Conservation (phyloP, 2,329 filamentous ascomycete genomes). For the Xylariaceae sp. region DNA sequence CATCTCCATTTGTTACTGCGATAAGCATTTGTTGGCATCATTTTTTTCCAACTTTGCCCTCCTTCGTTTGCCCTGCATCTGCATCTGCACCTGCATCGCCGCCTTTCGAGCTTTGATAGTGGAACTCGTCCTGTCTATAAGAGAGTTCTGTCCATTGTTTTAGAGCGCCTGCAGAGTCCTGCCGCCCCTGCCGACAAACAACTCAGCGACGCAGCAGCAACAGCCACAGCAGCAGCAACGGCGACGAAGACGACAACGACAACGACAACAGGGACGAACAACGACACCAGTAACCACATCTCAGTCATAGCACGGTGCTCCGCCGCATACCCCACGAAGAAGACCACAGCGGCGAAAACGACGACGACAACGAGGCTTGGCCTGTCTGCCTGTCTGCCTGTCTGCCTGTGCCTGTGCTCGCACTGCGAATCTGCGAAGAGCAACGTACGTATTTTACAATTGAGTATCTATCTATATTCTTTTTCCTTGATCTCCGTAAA, state of each 20-base stretch:
- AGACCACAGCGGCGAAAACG: constrained; percentile 7
- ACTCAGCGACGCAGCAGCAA: constrained; percentile 12
- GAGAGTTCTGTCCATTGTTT: constrained; percentile 22
- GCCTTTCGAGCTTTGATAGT: constrained; percentile 16
- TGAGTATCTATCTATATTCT: constrained; percentile 17
- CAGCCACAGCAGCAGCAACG: not conserved
- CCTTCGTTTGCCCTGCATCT: constrained; percentile 10
- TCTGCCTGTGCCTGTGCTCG: not conserved
- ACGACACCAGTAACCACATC: not conserved
- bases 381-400: constrained; percentile 1
- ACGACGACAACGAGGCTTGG: constrained; percentile 1
- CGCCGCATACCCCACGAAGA: constrained; percentile 8
- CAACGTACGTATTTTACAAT: constrained; percentile 21
- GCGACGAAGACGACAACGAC: constrained; percentile 11
- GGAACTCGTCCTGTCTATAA: constrained; percentile 17
- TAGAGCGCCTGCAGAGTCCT: constrained; percentile 16
- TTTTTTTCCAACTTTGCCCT: constrained; percentile 11
- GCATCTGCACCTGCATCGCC: constrained; percentile 10
- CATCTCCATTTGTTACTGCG: constrained; percentile 24
- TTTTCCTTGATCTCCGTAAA: constrained; percentile 2
- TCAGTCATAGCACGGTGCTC: not conserved
- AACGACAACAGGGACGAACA: constrained; percentile 5
- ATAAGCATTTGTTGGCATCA: constrained; percentile 25
- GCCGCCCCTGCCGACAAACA: constrained; percentile 10
- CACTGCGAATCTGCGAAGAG: constrained; percentile 16